Base-by-base conservation (phyloP, 306 rosid genomes). In the Cyclanthera cordifolia region DNA sequence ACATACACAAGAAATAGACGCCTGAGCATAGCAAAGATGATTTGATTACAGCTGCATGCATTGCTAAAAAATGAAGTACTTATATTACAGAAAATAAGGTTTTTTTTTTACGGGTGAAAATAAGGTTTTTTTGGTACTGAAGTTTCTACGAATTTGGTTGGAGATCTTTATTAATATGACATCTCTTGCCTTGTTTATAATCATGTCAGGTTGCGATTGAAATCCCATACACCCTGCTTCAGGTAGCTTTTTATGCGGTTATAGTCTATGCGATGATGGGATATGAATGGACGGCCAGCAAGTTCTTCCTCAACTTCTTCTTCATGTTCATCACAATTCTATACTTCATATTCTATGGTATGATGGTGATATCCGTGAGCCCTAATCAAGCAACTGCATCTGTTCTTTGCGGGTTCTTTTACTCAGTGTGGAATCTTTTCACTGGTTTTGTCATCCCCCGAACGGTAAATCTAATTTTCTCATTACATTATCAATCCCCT, bases 371-470 rank as follows among this genome's bases (percentile, higher is more conserved):
- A 70, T 71, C 81, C 14, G 12, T 64, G 41, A 73, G 79, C 71
- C 79, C 81, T 56, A 70, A 17, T 51, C 78, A 54, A 70, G 76
- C 63, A 73, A 23, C n/a, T 13, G 71, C 81, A 0, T 4, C 67
- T 8, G 3, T 73, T 43, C 19, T 77, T 16, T 39, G 69, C 14
- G 63, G 75, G 16, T 13, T 74, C 77, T 41, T 77, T 46, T 54
- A 28, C 48, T 21, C 81, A 0, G 20, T 56, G 16, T 80, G 78
- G 78, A 64, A 34, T 50, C 80, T 76, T 56, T 76, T 70, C n/a
- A 53, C 74, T 17, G 84, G 84, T 75, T 80, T 73, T 21, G 39
- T 73, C 15, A 70, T 80, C 59, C 84, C 84, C 32, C 67, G 39
- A 41, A 10, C 45, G 72, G 81, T 67, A 76, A 73, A 7, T 23